A percentile compares a stretch with the other conserved stretches of the same genome.
Evolutionary conservation across 2,329 filamentous ascomycete species (phyloP).

Genomic region (Cercospora berteroae): DNA sequence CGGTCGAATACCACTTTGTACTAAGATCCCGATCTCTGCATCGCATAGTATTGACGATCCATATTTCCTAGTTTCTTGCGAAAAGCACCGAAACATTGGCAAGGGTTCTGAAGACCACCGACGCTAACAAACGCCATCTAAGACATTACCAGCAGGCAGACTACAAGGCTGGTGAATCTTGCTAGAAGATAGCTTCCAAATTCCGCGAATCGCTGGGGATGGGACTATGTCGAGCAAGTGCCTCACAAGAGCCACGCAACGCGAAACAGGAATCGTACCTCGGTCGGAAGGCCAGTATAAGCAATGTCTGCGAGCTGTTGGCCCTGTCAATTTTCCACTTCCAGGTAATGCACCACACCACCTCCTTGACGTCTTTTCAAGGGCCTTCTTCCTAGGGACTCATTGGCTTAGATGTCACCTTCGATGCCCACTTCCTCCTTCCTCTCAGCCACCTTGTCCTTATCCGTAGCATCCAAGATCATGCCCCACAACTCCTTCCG

Average conservation of each 20-base stretch:
- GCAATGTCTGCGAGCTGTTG: background rate
- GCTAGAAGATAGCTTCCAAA: background rate
- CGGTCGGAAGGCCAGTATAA: background rate
- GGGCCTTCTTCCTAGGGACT: background rate
- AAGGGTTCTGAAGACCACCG: background rate
- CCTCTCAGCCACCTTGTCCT: constrained; percentile 41
- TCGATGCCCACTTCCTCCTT: constrained; percentile 40
- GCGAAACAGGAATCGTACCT: background rate
- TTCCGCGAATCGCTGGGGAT: background rate
- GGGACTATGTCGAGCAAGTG: background rate
- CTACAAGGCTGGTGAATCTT: background rate
- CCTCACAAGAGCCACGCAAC: background rate
- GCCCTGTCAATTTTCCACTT: background rate
- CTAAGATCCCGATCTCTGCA: background rate
- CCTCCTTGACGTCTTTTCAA: background rate
- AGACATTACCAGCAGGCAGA: background rate
- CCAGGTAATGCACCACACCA: background rate
- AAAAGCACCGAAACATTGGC: background rate
- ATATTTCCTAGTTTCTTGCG: background rate
- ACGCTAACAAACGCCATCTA: background rate
- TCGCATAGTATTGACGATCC: background rate
- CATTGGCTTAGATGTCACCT: background rate
- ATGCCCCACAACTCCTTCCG: constrained; percentile 52
- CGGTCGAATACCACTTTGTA: background rate
- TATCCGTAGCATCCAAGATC: constrained; percentile 50